Base-by-base conservation (phyloP, 352 stramenopile genomes). In the Pythium chondricola region DNA sequence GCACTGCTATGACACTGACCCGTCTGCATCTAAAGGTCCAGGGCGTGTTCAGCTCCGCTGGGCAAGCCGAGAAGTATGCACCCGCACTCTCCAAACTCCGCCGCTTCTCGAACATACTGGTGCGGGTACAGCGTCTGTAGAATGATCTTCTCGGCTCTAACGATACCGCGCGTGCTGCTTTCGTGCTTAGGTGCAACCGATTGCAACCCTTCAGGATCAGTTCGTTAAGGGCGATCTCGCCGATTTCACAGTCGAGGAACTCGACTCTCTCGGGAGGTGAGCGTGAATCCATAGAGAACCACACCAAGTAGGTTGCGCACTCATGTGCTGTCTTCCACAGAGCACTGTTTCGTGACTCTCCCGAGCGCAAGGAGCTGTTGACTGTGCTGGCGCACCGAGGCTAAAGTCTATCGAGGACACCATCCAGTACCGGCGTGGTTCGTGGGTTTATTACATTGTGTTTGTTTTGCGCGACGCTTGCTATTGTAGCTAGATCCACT, bases 281-380 rank as follows among this genome's bases (percentile, higher is more conserved):
- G 50, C 37, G 10, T 27, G 11, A 4, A 9, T 13, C 29, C 29
- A 33, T 13, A 33, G 29, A 13, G 29, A 33, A 7, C n/a, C 29
- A 49, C 21, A 16, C 14, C 22, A 51, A 16, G 30, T 13, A 40
- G 3, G 13, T 17, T 6, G 9, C 21, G 21, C 11, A 17, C 10
- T n/a, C n/a, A n/a, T n/a, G n/a, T n/a, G n/a, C n/a, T 43, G 16
- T 29, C 6, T 25, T 33, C 16, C 43, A 9, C 38, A 88, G 77
- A 26, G 71, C 77, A 18, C 63, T 85, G 4, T 84, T 82, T 41
- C 74, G 70, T 24, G 77, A 89, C 13, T 85, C 78, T 22, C 49
- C 57, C 1, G 78, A 84, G 40, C 66, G 71, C 25, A 72, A 71
- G 25, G 65, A 63, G 11, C 61, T 87, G 31, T 50, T 86, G 16